phyloP scores from a whole-genome alignment of 768 basidiomycete species.

The Amanita muscaria region DNA sequence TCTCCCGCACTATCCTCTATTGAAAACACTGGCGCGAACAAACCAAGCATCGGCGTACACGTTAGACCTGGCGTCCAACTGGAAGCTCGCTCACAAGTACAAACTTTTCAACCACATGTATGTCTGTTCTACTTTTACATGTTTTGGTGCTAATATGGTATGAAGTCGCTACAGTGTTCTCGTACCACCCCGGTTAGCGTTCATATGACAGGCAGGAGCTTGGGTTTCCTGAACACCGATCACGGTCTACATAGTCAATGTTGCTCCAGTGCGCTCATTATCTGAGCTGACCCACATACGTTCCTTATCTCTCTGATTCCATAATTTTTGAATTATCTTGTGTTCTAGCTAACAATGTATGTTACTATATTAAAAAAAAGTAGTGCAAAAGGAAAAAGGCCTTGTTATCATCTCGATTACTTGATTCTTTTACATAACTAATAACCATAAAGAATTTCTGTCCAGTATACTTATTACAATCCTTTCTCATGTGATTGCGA shows the following conservation, averaged over 20 bases:
- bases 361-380: conserved; percentile 2
- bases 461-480: too few relatives aligned
- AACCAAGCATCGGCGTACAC: background rate
- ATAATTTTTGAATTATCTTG: conserved; percentile 2
- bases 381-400: background rate
- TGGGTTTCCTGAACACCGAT: background rate
- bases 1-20: background rate
- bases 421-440: too few relatives aligned
- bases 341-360: conserved; percentile 7
- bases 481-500: too few relatives aligned
- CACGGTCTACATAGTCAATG: conserved; percentile 1
- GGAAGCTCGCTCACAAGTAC: background rate
- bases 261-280: background rate
- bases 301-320: background rate
- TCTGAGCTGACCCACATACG: background rate
- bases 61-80: background rate
- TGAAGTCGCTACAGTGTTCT: too few relatives aligned
- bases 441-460: too few relatives aligned
- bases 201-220: background rate
- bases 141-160: background rate
- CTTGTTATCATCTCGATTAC: background rate
- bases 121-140: background rate
- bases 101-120: background rate
- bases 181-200: too few relatives aligned
- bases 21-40: conserved; percentile 2